Base-by-base conservation (phyloP, 768 basidiomycete species). In the Suillus sp. region DNA sequence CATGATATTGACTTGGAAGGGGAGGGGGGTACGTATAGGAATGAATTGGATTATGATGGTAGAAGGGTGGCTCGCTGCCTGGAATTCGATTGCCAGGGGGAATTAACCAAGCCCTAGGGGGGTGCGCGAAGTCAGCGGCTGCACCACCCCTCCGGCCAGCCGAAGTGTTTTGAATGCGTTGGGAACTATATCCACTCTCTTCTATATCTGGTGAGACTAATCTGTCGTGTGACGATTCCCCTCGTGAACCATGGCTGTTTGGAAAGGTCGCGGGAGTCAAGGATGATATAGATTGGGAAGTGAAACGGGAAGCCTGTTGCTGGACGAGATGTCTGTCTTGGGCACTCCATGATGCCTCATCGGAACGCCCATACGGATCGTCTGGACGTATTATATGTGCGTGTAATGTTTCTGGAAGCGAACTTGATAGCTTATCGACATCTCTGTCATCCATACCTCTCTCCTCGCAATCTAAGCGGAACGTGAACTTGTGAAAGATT, bases 61-160 rank as follows among this genome's bases (percentile, higher is more conserved):
- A 72, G 60, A 73, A 77, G 30, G 67, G 60, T 20, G 74, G 75
- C 66, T 78, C 75, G 65, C 71, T 72, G 47, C 75, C 72, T 61
- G 77, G 72, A 62, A 60, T 72, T 48, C 54, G 47, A 27, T 64
- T 64, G 68, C 68, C 72, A 70, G 72, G 71, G 56, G 66, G 69
- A 67, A 70, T 67, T 63, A 70, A 70, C 68, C 68, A 68, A 62
- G 70, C 38, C n/a, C 56, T 47, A n/a, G 47, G 22, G 20, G 50
- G 56, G 53, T 43, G 50, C 30, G 22, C 25, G 10, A 38, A 25
- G 37, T 56, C 53, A 25, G 53, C 55, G 11, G 38, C 37, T 0
- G 37, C 32, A 34, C 53, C 35, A 59, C 55, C 38, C 51, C 32
- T 53, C 10, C 16, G 32, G n/a, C 34, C 22, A 22, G 50, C 40